A percentile compares a stretch with the other conserved stretches of the same genome.
phyloP scores from a whole-genome alignment of 2,329 filamentous ascomycete genomes.

The Fusarium siculi region DNA sequence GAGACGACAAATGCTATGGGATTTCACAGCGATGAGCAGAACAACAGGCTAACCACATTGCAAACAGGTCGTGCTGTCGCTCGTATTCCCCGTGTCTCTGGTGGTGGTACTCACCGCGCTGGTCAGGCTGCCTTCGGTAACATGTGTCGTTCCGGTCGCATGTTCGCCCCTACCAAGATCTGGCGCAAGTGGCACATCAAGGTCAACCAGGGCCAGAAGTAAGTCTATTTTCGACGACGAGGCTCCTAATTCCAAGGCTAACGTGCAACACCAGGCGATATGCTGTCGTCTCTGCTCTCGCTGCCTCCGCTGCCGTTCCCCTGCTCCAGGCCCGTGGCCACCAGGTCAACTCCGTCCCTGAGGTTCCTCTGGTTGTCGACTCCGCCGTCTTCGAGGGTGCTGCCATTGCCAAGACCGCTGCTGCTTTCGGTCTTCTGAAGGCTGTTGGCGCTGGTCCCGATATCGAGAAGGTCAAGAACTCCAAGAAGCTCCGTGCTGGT shows the following conservation, averaged over 20 bases:
- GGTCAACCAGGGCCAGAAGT: constrained; percentile 99
- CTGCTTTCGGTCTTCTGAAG: constrained; percentile 87
- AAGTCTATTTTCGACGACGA: constrained; percentile 49
- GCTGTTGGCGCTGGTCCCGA: constrained; percentile 90
- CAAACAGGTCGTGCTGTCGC: constrained; percentile 91
- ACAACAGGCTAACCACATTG: constrained; percentile 38
- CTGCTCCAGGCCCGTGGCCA: constrained; percentile 97
- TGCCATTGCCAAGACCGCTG: constrained; percentile 87
- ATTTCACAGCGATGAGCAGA: not conserved
- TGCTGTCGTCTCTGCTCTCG: constrained; percentile 95
- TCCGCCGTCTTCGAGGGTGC: constrained; percentile 85
- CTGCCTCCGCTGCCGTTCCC: constrained; percentile 93
- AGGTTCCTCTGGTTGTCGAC: constrained; percentile 97
- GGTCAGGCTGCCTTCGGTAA: constrained; percentile 99
- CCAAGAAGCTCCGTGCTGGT: constrained; percentile 96
- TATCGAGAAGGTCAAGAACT: constrained; percentile 94
- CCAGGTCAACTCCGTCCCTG: constrained; percentile 89
- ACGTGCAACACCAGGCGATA: constrained; percentile 75
- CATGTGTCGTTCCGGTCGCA: constrained; percentile 99
- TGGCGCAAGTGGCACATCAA: constrained; percentile 99
- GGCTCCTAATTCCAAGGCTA: constrained; percentile 20
- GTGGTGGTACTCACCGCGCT: constrained; percentile 99
- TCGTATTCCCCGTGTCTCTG: constrained; percentile 99
- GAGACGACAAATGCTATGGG: not conserved
- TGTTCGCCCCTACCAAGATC: constrained; percentile 99